These are phyloP conservation scores for Claviceps lovelessii DNA, from an alignment of 2,329 filamentous ascomycete species.

Conservation along the genomic window DNA sequence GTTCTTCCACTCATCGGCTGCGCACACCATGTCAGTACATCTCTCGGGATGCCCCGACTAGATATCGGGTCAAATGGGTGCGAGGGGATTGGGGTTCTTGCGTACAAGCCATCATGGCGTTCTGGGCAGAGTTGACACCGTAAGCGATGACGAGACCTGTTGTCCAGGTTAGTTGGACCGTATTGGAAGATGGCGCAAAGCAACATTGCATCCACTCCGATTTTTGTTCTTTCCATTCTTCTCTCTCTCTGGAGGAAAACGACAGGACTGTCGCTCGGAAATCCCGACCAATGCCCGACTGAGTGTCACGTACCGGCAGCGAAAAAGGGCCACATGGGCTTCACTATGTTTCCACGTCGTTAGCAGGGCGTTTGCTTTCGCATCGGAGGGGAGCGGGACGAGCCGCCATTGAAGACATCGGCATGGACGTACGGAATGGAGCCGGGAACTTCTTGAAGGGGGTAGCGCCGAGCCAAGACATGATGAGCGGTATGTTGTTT, in stretches of 20 bases:
- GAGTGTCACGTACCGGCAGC: conserved; percentile 60
- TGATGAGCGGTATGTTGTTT: conserved; percentile 33
- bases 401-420: conserved; percentile 10
- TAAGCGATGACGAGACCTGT: conserved; percentile 75
- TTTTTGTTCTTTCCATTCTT: not conserved
- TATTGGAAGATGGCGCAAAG: not conserved
- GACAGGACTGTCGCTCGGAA: not conserved
- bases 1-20: conserved; percentile 93
- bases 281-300: not conserved
- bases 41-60: not conserved
- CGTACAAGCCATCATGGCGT: conserved; percentile 62
- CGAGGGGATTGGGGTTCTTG: not conserved
- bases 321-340: conserved; percentile 88
- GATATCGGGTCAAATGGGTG: not conserved
- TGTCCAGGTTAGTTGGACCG: not conserved
- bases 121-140: conserved; percentile 76
- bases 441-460: conserved; percentile 67
- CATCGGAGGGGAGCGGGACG: conserved; percentile 2
- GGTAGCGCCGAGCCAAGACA: conserved; percentile 56
- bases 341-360: conserved; percentile 41
- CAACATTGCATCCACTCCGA: too few relatives aligned
- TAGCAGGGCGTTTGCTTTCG: conserved; percentile 9
- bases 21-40: conserved; percentile 13
- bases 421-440: conserved; percentile 57
- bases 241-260: too few relatives aligned